Percentiles rank a stretch among this genome's conserved stretches.
Evolutionary conservation across 805 yeast species (phyloP).

Genomic region (Candida tammaniensis): DNA sequence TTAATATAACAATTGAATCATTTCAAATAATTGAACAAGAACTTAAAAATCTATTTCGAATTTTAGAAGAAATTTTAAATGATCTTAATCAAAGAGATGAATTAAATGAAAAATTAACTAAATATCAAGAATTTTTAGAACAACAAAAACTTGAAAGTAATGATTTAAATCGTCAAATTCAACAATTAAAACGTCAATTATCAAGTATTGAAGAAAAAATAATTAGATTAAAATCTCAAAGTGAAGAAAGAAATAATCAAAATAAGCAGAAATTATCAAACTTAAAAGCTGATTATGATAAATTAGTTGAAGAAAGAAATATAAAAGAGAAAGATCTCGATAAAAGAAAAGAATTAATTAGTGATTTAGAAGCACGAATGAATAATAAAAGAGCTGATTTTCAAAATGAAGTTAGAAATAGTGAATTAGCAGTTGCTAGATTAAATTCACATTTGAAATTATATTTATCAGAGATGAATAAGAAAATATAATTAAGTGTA

Average conservation of each 20-base stretch:
- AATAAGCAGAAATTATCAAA: slow-evolving; percentile 41
- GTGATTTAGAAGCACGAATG: slow-evolving; percentile 40
- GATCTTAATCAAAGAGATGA: slow-evolving; percentile 42
- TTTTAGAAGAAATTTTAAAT: slow-evolving; percentile 48
- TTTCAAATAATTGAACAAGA: slow-evolving; percentile 44
- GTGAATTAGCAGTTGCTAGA: slow-evolving; percentile 52
- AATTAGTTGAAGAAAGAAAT: slow-evolving; percentile 47
- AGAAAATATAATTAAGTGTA: slow-evolving; percentile 19
- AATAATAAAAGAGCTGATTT: slow-evolving; percentile 38
- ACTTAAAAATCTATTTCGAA: slow-evolving; percentile 43
- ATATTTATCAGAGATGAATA: slow-evolving; percentile 52
- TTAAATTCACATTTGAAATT: slow-evolving; percentile 53
- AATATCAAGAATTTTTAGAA: slow-evolving; percentile 41
- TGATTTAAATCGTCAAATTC: slow-evolving; percentile 41
- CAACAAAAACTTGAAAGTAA: slow-evolving; percentile 33
- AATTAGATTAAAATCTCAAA: slow-evolving; percentile 40
- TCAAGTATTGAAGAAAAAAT: slow-evolving; percentile 47
- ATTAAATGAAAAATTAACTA: slow-evolving; percentile 32
- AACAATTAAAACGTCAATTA: slow-evolving; percentile 51
- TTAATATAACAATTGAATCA: slow-evolving; percentile 55
- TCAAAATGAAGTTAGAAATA: slow-evolving; percentile 51
- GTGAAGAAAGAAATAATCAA: slow-evolving; percentile 42
- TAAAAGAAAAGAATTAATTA: slow-evolving; percentile 47
- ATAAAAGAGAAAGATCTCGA: slow-evolving; percentile 48
- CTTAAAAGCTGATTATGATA: slow-evolving; percentile 45